Conservation (phyloP, 2,329 filamentous ascomycete genomes). For the Nemania serpens region DNA sequence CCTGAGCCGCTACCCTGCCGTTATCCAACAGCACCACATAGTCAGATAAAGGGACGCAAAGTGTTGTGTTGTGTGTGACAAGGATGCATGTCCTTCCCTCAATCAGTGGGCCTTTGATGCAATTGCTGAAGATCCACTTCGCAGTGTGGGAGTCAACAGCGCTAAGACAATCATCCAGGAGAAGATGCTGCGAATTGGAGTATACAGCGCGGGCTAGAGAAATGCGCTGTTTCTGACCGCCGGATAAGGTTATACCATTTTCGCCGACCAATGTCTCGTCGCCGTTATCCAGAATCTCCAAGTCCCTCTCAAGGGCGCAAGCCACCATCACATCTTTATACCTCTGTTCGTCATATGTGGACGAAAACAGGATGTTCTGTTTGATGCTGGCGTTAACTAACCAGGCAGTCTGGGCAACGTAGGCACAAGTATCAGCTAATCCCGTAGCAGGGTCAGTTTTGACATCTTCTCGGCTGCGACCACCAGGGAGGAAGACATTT, state of each 20-base stretch:
- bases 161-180: conserved; percentile 93
- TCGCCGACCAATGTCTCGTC: conserved; percentile 95
- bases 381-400: conserved; percentile 94
- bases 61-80: conserved; percentile 92
- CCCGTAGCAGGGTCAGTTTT: conserved; percentile 80
- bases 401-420: conserved; percentile 97
- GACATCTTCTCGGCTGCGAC: conserved; percentile 83
- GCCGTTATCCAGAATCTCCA: conserved; percentile 89
- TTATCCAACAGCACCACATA: conserved; percentile 88
- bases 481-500: conserved; percentile 82
- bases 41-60: conserved; percentile 80
- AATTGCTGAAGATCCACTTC: conserved; percentile 97
- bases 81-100: conserved; percentile 85
- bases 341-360: conserved; percentile 76
- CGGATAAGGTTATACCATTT: conserved; percentile 95
- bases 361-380: conserved; percentile 92
- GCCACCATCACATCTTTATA: conserved; percentile 89
- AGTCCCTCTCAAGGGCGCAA: conserved; percentile 87
- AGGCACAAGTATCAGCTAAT: conserved; percentile 89
- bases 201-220: conserved; percentile 97
- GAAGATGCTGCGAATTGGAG: conserved; percentile 85
- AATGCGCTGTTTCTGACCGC: conserved; percentile 96
- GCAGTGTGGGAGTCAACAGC: conserved; percentile 97
- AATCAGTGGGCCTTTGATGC: conserved; percentile 90
- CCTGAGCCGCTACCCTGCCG: conserved; percentile 76